Base-by-base conservation (phyloP, 1,284 basidiomycete genomes). In the Porogramme epimiltina region DNA sequence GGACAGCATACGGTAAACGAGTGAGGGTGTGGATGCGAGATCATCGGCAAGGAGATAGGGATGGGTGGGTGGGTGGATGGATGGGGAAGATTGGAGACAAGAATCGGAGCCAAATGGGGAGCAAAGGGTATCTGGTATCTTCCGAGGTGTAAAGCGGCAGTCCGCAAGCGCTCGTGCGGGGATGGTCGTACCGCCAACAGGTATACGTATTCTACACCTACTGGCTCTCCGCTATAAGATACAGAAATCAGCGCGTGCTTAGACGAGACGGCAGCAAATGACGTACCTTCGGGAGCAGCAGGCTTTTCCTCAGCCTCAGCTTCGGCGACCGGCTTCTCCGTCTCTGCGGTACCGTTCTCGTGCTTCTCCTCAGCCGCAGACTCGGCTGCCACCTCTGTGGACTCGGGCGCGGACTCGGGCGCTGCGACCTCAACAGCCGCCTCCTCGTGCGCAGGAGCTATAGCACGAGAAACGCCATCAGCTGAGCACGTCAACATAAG, bases 1-100 rank as follows among this genome's bases (percentile, higher is more conserved):
- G 56, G 51, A 51, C 47, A 55, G 56, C 53, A 58, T 55, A 55
- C 36, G 45, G 24, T 51, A 50, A 45, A 43, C 28, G 28, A 31
- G 28, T 13, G 28, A 31, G 28, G 6, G 28, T n/a, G n/a, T n/a
- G n/a, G n/a, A n/a, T n/a, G 28, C 28, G 28, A 8, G 28, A 6
- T 6, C 8, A 13, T 31, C 28, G 13, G 28, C 28, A 31, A 6
- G 28, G 28, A 13, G 13, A 31, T 13, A 13, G 28, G 34, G 34
- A 37, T 15, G 28, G 9, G 28, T 8, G 28, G 15, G 28, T 8
- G 8, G 9, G 28, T 8, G 28, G 15, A 8, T 8, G 28, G 15
- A 8, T 31, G 28, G 28, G 28, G 8, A 16, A 18, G 34, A 37
- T 37, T 37, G 6, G 34, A n/a, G 34, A 13, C 34, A 9, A 16